Evolutionary conservation across 2,329 filamentous ascomycete species (phyloP).

Genomic region (Ophiostoma ips): DNA sequence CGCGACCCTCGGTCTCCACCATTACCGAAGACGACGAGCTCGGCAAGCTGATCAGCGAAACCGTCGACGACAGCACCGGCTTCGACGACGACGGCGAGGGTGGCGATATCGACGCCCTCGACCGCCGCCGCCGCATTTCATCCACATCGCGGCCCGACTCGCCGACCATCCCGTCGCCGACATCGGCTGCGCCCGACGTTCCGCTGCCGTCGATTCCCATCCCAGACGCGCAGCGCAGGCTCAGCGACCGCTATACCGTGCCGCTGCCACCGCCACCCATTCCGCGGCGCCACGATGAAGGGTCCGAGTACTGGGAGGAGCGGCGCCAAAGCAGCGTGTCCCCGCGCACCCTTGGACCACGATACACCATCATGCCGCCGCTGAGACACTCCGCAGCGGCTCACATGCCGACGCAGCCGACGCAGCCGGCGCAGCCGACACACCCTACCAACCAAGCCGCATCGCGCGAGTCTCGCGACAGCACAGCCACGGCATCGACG

Average conservation of each 20-base stretch:
- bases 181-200: background rate
- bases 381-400: background rate
- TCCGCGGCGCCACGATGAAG: constrained; percentile 6
- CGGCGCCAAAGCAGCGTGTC: constrained; percentile 1
- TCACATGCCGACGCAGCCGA: background rate
- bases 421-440: constrained; percentile 1
- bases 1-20: constrained; percentile 8
- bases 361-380: background rate
- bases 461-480: constrained; percentile 10
- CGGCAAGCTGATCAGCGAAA: background rate
- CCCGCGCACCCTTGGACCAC: background rate
- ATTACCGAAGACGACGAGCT: constrained; percentile 10
- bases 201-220: background rate
- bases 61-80: background rate
- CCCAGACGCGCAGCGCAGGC: background rate
- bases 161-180: constrained; percentile 11
- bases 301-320: constrained; percentile 4
- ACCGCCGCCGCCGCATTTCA: constrained; percentile 11
- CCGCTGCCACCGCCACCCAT: background rate
- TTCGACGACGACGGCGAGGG: background rate
- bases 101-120: background rate
- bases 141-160: constrained; percentile 12
- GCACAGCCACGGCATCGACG: constrained; percentile 11
- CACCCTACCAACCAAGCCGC: background rate
- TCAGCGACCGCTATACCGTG: background rate